Conservation (phyloP, 164 flowering plant species). For the Chimonanthus praecox region DNA sequence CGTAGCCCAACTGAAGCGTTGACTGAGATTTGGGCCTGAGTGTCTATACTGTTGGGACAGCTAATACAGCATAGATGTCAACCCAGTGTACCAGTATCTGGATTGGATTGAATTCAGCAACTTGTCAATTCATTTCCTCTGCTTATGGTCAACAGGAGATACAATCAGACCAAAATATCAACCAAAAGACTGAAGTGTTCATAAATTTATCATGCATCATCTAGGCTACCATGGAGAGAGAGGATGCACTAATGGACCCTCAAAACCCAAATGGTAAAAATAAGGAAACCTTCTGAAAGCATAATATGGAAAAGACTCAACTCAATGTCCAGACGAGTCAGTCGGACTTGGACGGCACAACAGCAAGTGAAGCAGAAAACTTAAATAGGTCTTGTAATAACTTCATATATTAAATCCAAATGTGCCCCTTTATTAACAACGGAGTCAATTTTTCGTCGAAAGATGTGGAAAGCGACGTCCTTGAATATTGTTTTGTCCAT, state of each 20-base stretch:
- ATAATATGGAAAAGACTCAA: neutral
- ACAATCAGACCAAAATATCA: neutral
- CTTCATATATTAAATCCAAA: no score
- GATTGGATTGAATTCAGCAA: neutral
- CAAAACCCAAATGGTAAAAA: neutral
- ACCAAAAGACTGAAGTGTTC: neutral
- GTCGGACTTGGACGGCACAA: neutral
- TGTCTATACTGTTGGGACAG: neutral
- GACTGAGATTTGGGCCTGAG: neutral
- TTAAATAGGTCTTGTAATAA: no score
- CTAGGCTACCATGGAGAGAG: neutral
- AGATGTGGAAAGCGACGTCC: no score
- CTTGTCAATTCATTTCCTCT: neutral
- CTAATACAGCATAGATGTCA: neutral
- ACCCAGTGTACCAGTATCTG: neutral
- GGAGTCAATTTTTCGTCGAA: no score
- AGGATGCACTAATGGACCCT: neutral
- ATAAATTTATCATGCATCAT: neutral
- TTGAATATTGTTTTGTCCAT: no score
- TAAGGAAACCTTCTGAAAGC: neutral
- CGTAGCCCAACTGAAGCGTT: no score
- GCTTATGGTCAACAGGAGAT: neutral
- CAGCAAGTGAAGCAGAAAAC: neutral
- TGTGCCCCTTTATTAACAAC: no score
- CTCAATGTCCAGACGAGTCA: neutral